Evolutionary conservation across 495 filamentous ascomycete genomes (phyloP).

Genomic region (Aspergillus leporis): DNA sequence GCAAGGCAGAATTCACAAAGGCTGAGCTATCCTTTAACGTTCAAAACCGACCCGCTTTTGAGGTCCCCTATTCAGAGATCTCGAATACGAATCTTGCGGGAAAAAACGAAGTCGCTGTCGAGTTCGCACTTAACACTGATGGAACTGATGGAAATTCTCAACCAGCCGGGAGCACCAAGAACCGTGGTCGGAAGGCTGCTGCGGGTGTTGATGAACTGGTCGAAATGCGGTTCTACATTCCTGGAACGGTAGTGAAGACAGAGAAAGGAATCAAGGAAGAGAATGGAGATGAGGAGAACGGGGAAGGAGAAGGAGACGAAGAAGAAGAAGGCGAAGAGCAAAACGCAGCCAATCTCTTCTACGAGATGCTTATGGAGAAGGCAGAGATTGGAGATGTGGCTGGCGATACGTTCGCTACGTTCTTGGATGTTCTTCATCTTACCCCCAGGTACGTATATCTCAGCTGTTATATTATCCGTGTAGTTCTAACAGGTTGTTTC

Average conservation of each 20-base stretch:
- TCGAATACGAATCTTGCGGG: slow-evolving; percentile 97
- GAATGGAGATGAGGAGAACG: slow-evolving; percentile 70
- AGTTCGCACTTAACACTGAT: slow-evolving; percentile 75
- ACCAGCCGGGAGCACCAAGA: slow-evolving; percentile 69
- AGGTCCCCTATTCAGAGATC: slow-evolving; percentile 96
- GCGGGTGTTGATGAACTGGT: slow-evolving; percentile 90
- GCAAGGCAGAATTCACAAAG: slow-evolving; percentile 95
- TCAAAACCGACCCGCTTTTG: slow-evolving; percentile 94
- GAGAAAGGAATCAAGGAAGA: slow-evolving; percentile 59
- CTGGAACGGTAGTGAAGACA: slow-evolving; percentile 84
- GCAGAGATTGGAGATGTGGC: slow-evolving; percentile 99
- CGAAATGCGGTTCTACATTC: slow-evolving; percentile 99
- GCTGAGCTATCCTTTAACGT: slow-evolving; percentile 95
- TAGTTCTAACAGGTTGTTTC: slow-evolving; percentile 30
- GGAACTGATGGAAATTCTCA: slow-evolving; percentile 72
- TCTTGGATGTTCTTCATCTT: slow-evolving; percentile 94
- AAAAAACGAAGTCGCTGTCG: slow-evolving; percentile 96
- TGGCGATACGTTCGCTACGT: slow-evolving; percentile 95
- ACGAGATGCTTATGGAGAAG: slow-evolving; percentile 97
- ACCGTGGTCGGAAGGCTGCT: slow-evolving; percentile 82
- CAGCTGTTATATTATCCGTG: not conserved
- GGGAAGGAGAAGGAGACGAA: slow-evolving; percentile 67
- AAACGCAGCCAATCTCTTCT: slow-evolving; percentile 92
- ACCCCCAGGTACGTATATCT: slow-evolving; percentile 74
- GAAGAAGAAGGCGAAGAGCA: slow-evolving; percentile 77